Evolutionary conservation across 495 filamentous ascomycete species (phyloP).

Genomic region (Xylaria acuta): DNA sequence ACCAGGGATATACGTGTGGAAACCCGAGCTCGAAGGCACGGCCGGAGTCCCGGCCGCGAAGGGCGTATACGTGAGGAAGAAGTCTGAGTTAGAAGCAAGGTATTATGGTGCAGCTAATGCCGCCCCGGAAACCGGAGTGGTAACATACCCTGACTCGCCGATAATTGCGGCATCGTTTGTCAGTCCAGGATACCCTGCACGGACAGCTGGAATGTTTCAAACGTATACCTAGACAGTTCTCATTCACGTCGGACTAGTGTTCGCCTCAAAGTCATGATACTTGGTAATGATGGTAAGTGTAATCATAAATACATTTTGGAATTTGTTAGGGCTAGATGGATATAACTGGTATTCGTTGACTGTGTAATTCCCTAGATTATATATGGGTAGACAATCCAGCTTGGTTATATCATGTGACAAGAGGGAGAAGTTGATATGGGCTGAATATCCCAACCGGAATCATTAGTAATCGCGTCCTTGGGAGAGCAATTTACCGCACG

Average conservation of each 20-base stretch:
- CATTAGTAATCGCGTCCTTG: not conserved
- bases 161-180: not conserved
- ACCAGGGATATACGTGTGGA: slow-evolving; percentile 13
- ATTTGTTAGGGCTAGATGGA: not conserved
- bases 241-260: not conserved
- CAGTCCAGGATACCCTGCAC: not conserved
- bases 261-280: not conserved
- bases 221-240: not conserved
- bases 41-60: not conserved
- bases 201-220: not conserved
- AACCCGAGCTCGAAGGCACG: slow-evolving; percentile 22
- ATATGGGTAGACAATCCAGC: not conserved
- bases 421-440: not conserved
- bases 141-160: not conserved
- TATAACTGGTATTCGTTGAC: not conserved
- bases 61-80: slow-evolving; percentile 14
- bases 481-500: not conserved
- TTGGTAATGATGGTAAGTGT: not conserved
- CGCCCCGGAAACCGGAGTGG: not conserved
- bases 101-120: not conserved
- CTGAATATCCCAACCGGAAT: not conserved
- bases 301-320: slow-evolving; percentile 1
- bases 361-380: not conserved
- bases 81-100: slow-evolving; percentile 9
- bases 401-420: not conserved